These are phyloP conservation scores for Naganishia vishniacii DNA, from an alignment of 768 basidiomycete species.

Conservation along the genomic window DNA sequence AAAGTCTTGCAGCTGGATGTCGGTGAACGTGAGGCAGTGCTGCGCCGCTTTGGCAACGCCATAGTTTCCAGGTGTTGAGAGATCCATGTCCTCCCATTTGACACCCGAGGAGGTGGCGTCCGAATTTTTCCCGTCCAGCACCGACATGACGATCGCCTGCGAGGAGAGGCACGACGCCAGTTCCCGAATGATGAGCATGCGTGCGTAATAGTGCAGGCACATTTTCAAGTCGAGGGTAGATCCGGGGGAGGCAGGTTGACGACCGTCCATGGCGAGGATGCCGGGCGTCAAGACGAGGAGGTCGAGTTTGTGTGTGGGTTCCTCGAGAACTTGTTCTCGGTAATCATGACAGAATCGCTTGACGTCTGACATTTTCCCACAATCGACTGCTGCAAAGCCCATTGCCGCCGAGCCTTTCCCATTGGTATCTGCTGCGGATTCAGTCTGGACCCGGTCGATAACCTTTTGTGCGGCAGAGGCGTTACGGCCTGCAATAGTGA, in stretches of 20 bases:
- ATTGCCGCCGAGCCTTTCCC: neutral
- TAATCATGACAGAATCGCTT: slow-evolving; percentile 28
- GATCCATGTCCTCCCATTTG: slow-evolving; percentile 30
- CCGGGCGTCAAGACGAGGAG: slow-evolving; percentile 27
- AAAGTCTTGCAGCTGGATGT: slow-evolving; percentile 24
- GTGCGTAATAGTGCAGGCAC: slow-evolving; percentile 29
- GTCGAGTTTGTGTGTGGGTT: slow-evolving; percentile 21
- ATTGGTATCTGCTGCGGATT: neutral
- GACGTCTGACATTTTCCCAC: slow-evolving; percentile 27
- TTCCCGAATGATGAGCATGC: slow-evolving; percentile 30
- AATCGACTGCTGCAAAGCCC: slow-evolving; percentile 21
- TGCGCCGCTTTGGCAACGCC: slow-evolving; percentile 12
- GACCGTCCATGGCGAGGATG: slow-evolving; percentile 27
- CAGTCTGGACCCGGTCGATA: neutral
- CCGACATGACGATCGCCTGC: slow-evolving; percentile 26
- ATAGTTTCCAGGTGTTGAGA: slow-evolving; percentile 21
- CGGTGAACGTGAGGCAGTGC: slow-evolving; percentile 26
- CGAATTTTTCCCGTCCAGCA: slow-evolving; percentile 23
- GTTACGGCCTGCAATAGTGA: slow-evolving; percentile 28
- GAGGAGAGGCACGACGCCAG: slow-evolving; percentile 23
- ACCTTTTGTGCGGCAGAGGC: slow-evolving; percentile 16
- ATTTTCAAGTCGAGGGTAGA: slow-evolving; percentile 25
- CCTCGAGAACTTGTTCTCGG: neutral
- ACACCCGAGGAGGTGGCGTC: slow-evolving; percentile 1
- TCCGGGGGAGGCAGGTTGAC: slow-evolving; percentile 22